Evolutionary conservation across 768 basidiomycete genomes (phyloP), one percentile per base, ranked within the genome.

Genomic region (Lyophyllum semitale): DNA sequence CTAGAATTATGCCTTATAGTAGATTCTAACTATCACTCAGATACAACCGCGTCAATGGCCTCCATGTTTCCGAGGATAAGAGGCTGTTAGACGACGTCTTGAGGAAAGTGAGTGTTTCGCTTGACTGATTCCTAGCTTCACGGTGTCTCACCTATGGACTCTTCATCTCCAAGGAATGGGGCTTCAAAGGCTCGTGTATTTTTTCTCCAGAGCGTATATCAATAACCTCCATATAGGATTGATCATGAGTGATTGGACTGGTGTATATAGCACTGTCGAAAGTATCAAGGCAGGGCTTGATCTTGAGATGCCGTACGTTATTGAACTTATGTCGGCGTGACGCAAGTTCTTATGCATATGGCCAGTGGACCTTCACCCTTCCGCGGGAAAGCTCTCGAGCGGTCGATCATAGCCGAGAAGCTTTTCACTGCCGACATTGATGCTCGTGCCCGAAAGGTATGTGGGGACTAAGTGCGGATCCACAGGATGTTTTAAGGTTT

Each of bases 241-340:
- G 63, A 68, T 85, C 40, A 86, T 86, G 78, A 84, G 82, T 51
- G 85, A 87, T 61, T 79, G 77, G 85, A 78, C 66, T 44, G 81
- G 81, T 8, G 70, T 74, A 3, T 83, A 82, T 59, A 77, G 75
- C 53, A 79, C 77, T 8, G 62, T 72, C 0, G 75, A 74, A 51
- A 74, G 77, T 53, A 80, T 88, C 63, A 82, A 83, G 54, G 85
- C 86, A 9, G 85, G 85, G 0, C 66, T 87, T 15, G 84, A 87
- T 60, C 70, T 87, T 20, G 86, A 88, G 63, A 85, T 84, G 83
- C 83, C 83, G 71, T 78, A 63, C 40, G 73, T 68, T 30, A 18
- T 46, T 12, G 71, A 59, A 74, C 75, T 35, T 77, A 74, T 76
- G 69, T 74, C 18, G 71, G 70, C 0, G 61, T 6, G n/a, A 68